Percentiles rank a stretch among this genome's conserved stretches.
Conservation (phyloP, 495 filamentous ascomycete genomes). For the Aspergillus baeticus region DNA sequence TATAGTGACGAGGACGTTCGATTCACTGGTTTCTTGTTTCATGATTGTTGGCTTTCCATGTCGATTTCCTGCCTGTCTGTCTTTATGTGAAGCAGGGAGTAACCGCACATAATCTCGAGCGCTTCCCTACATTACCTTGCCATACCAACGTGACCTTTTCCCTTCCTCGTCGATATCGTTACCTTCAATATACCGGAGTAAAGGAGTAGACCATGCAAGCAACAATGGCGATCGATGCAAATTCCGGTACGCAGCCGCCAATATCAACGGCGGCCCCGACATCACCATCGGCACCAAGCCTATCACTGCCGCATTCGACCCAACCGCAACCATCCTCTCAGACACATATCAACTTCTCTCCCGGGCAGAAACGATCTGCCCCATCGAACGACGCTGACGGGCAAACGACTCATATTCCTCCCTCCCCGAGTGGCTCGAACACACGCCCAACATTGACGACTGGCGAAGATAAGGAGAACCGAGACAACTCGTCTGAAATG, state of each 20-base stretch:
- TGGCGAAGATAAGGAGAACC: conserved; percentile 13
- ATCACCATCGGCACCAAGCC: neutral
- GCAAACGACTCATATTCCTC: neutral
- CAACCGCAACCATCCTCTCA: neutral
- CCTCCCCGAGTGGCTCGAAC: neutral
- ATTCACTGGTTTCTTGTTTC: neutral
- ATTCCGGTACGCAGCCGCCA: neutral
- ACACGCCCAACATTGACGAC: neutral
- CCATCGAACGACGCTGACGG: neutral
- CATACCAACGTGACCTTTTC: neutral
- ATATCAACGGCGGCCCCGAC: neutral
- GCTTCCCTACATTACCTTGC: neutral
- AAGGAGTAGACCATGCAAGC: neutral
- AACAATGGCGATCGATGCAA: conserved; percentile 1
- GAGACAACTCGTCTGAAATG: neutral
- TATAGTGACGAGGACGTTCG: neutral
- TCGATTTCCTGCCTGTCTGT: neutral
- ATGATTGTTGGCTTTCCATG: neutral
- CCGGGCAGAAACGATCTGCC: conserved; percentile 4
- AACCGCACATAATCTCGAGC: neutral
- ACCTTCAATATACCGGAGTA: neutral
- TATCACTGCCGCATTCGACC: conserved; percentile 7
- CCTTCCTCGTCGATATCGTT: neutral
- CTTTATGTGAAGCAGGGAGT: neutral
- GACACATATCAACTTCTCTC: neutral